Evolutionary conservation across 495 filamentous ascomycete species (phyloP).

Genomic region (Aspergillus ostianus): DNA sequence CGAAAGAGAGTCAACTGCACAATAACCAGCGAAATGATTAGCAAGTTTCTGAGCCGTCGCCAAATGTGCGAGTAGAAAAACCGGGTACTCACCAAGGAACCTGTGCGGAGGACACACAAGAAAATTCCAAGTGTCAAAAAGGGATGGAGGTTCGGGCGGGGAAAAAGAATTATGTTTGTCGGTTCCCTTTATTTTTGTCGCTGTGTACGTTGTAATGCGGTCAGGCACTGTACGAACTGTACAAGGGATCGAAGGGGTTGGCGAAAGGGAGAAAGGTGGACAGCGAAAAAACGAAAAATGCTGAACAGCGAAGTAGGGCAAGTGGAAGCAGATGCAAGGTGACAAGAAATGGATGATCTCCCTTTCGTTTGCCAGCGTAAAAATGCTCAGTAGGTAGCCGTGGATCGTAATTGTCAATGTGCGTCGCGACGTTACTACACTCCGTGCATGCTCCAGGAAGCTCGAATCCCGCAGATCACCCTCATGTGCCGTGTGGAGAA

Average conservation of each 20-base stretch:
- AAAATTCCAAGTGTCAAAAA: slow-evolving; percentile 9
- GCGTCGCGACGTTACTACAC: slow-evolving; percentile 43
- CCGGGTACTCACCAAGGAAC: neutral
- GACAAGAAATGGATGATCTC: slow-evolving; percentile 34
- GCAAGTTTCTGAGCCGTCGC: neutral
- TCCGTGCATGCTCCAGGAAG: slow-evolving; percentile 52
- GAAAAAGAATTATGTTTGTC: slow-evolving; percentile 20
- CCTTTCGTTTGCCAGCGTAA: slow-evolving; percentile 37
- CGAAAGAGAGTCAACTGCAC: slow-evolving; percentile 12
- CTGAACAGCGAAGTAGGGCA: slow-evolving; percentile 21
- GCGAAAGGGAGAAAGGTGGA: slow-evolving; percentile 32
- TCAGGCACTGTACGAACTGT: slow-evolving; percentile 39
- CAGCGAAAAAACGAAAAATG: slow-evolving; percentile 33
- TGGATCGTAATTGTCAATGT: slow-evolving; percentile 32
- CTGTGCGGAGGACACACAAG: slow-evolving; percentile 6
- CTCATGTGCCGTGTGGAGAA: slow-evolving; percentile 41
- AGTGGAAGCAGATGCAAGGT: slow-evolving; percentile 35
- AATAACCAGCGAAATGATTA: slow-evolving; percentile 12
- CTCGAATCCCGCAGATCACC: slow-evolving; percentile 44
- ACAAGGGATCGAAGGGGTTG: slow-evolving; percentile 32
- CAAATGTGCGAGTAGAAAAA: neutral
- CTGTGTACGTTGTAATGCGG: slow-evolving; percentile 21
- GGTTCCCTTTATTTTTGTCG: slow-evolving; percentile 10
- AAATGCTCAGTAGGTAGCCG: slow-evolving; percentile 27
- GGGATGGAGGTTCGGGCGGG: slow-evolving; percentile 1